Percentiles rank a stretch among this genome's conserved stretches.
phyloP scores from a whole-genome alignment of 2,329 filamentous ascomycete species.

The Lachnellula subtilissima region DNA sequence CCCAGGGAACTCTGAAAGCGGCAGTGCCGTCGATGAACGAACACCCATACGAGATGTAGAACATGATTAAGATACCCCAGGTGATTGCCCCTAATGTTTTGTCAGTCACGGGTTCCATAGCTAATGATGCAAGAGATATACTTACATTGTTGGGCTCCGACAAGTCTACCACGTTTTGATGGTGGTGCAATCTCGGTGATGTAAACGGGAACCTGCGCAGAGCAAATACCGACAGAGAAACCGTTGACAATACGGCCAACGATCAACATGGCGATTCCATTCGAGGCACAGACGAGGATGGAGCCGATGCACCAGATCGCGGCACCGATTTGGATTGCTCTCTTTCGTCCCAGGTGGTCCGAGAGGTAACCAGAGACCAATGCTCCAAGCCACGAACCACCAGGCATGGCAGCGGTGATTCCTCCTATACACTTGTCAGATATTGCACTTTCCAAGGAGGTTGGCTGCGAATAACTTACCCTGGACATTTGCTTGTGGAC shows the following conservation, averaged over 20 bases:
- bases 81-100: conserved; percentile 46
- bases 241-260: conserved; percentile 58
- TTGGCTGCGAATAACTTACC: conserved; percentile 30
- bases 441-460: too few relatives aligned
- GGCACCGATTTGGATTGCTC: conserved; percentile 43
- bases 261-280: conserved; percentile 49
- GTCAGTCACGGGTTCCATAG: conserved; percentile 1
- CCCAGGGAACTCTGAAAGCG: conserved; percentile 62
- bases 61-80: conserved; percentile 66
- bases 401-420: conserved; percentile 67
- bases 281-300: conserved; percentile 53
- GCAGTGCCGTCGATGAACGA: conserved; percentile 47
- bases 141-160: conserved; percentile 64
- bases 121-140: neutral
- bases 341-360: conserved; percentile 49
- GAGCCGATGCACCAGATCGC: conserved; percentile 53
- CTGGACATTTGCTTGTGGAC: conserved; percentile 39
- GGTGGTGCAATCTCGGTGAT: conserved; percentile 61
- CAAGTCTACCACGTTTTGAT: conserved; percentile 56
- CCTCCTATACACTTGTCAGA: conserved; percentile 44
- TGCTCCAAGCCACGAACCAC: conserved; percentile 63
- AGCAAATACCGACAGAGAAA: conserved; percentile 56
- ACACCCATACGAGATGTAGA: conserved; percentile 58
- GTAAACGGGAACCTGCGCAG: conserved; percentile 64
- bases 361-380: conserved; percentile 54